A percentile compares a stretch with the other conserved stretches of the same genome.
These are phyloP conservation scores for Leccinum pellstonianum DNA, from an alignment of 768 basidiomycete species.

Conservation along the genomic window DNA sequence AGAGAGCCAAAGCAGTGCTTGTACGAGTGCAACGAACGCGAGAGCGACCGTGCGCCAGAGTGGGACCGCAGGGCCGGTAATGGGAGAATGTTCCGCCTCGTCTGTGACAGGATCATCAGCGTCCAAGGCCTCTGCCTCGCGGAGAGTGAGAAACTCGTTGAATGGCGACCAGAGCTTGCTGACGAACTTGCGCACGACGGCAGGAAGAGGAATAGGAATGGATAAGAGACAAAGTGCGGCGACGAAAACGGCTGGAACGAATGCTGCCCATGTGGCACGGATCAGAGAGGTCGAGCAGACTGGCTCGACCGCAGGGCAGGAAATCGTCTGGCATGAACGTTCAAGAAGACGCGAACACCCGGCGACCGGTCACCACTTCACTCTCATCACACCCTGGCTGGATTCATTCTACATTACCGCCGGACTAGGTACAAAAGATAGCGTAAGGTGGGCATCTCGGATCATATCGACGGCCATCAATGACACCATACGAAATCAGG, in stretches of 20 bases:
- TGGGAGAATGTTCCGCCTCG: neutral
- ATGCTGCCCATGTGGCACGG: conserved; percentile 49
- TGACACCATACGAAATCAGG: neutral
- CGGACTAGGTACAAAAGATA: conserved; percentile 9
- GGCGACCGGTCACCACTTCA: neutral
- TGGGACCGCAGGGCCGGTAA: conserved; percentile 29
- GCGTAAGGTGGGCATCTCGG: conserved; percentile 1
- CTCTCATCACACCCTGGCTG: neutral
- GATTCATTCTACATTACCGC: conserved; percentile 12
- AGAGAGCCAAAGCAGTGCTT: conserved; percentile 60
- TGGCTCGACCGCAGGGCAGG: conserved; percentile 14
- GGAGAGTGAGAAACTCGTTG: conserved; percentile 45
- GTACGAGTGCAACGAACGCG: conserved; percentile 51
- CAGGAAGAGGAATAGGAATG: conserved; percentile 31
- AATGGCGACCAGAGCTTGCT: conserved; percentile 31
- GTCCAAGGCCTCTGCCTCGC: conserved; percentile 55
- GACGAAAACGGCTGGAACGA: conserved; percentile 49
- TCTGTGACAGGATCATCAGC: conserved; percentile 3
- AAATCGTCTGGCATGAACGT: conserved; percentile 10
- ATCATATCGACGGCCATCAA: neutral
- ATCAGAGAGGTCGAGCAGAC: conserved; percentile 39
- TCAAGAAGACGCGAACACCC: neutral
- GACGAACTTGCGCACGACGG: conserved; percentile 17
- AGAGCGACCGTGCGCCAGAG: conserved; percentile 65
- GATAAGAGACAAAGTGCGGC: conserved; percentile 40